Evolutionary conservation across 306 rosid species (phyloP).

Genomic region (Quercus gilva): DNA sequence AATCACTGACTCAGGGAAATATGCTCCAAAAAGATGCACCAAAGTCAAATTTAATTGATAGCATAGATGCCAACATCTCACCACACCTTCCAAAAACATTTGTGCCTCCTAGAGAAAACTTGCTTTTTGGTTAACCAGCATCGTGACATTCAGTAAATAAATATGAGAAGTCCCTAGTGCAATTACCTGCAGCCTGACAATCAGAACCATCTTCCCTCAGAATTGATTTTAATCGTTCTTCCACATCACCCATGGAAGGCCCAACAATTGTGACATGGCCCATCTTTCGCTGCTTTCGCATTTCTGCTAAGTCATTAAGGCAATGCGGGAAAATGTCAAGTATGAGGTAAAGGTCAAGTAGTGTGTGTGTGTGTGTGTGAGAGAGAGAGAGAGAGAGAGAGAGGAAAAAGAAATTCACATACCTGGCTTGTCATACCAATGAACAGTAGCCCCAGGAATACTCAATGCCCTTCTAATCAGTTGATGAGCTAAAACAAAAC

Average conservation of each 20-base stretch:
- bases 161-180: not conserved
- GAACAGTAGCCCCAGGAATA: conserved; percentile 72
- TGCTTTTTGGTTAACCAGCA: not conserved
- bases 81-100: not conserved
- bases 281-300: conserved; percentile 92
- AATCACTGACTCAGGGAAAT: not conserved
- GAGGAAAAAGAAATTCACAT: conserved; percentile 21
- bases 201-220: conserved; percentile 44
- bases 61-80: not conserved
- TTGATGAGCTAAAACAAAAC: conserved; percentile 38
- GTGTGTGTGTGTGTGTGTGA: not conserved
- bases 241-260: conserved; percentile 51
- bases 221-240: conserved; percentile 43
- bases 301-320: conserved; percentile 46
- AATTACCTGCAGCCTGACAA: conserved; percentile 40
- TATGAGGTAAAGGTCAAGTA: not conserved
- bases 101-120: not conserved
- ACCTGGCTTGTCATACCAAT: conserved; percentile 99
- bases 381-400: not conserved
- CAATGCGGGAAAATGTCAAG: conserved; percentile 12
- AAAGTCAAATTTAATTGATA: not conserved
- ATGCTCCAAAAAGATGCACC: not conserved
- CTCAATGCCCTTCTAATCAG: conserved; percentile 40
- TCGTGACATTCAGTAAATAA: not conserved
- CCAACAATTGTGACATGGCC: conserved; percentile 94